A percentile compares a stretch with the other conserved stretches of the same genome.
Conservation (phyloP, 768 basidiomycete genomes). For the Epithele typhae region DNA sequence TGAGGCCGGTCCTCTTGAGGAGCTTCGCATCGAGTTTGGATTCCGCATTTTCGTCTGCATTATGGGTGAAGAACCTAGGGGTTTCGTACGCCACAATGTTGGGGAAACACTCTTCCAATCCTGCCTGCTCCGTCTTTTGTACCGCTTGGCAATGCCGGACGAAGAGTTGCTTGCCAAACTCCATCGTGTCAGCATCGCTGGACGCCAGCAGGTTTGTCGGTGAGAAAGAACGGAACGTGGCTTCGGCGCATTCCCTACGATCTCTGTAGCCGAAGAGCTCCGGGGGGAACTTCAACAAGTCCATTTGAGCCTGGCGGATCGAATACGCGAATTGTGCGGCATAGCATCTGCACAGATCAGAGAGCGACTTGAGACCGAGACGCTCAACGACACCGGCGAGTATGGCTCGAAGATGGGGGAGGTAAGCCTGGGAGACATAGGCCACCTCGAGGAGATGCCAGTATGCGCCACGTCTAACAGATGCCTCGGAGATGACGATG, state of each 20-base stretch:
- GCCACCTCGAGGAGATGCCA: conserved; percentile 83
- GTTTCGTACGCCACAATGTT: conserved; percentile 65
- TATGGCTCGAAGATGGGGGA: conserved; percentile 40
- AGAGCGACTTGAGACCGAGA: conserved; percentile 58
- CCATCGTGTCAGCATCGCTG: conserved; percentile 24
- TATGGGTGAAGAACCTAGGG: conserved; percentile 40
- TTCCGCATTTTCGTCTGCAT: conserved; percentile 15
- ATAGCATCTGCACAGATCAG: conserved; percentile 73
- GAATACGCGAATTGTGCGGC: conserved; percentile 72
- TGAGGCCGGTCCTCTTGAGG: conserved; percentile 27
- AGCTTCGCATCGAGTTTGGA: conserved; percentile 34
- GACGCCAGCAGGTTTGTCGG: conserved; percentile 58
- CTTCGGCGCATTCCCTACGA: conserved; percentile 60
- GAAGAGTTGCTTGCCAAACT: conserved; percentile 45
- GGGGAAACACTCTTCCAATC: conserved; percentile 59
- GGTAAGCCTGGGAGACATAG: conserved; percentile 37
- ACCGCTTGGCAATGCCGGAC: conserved; percentile 57
- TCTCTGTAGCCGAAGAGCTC: conserved; percentile 73
- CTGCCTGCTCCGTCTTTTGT: conserved; percentile 45
- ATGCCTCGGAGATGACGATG: conserved; percentile 74
- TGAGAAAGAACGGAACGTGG: conserved; percentile 62
- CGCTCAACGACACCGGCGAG: conserved; percentile 58
- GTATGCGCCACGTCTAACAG: conserved; percentile 75
- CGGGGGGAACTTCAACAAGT: conserved; percentile 59
- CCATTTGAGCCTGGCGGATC: conserved; percentile 44